Base-by-base conservation (phyloP, 129 eudicot species). In the Solidago caesia region DNA sequence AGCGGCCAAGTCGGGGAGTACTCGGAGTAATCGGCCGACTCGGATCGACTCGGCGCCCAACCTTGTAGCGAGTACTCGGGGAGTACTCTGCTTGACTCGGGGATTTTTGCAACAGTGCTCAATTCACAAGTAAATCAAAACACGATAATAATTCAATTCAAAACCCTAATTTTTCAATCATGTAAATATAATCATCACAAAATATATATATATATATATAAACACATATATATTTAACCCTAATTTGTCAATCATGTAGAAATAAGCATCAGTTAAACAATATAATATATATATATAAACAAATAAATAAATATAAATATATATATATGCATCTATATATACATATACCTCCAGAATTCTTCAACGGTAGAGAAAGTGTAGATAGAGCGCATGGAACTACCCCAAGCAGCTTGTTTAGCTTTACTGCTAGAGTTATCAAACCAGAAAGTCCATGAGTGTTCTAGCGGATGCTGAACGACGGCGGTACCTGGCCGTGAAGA, bases 391-490 rank as follows among this genome's bases (percentile, higher is more conserved):
- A 86, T 83, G 9, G 91, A 86, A 55, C 87, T 83, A 2, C 97
- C 97, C 98, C 97, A 93, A 45, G 80, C 78, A 14, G 68, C 77
- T 68, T 82, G 84, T 15, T 71, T 92, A 5, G 89, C 33, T 53
- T 85, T 92, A n/a, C 84, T 85, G 16, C 79, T 29, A 0, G 96
- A 87, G 43, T 26, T 81, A 68, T 91, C 92, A 76, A 91, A 88
- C 97, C 97, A 91, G 79, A 91, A 86, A 1, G 96, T 91, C 97
- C 97, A 91, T 0, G 96, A 77, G 75, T 87, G 85, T 68, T 91
- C 97, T 45, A 91, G 78, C 0, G 89, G 92, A 61, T 91, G 96
- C 62, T 78, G 77, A 4, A 79, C n/a, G 15, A 86, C 61, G 53
- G 82, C 75, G 52, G 79, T 64, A 14, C 68, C 45, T 5, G 78